Percentiles rank a stretch among this genome's conserved stretches.
Conservation (phyloP, 768 basidiomycete species). For the Phaeotremella fagi region DNA sequence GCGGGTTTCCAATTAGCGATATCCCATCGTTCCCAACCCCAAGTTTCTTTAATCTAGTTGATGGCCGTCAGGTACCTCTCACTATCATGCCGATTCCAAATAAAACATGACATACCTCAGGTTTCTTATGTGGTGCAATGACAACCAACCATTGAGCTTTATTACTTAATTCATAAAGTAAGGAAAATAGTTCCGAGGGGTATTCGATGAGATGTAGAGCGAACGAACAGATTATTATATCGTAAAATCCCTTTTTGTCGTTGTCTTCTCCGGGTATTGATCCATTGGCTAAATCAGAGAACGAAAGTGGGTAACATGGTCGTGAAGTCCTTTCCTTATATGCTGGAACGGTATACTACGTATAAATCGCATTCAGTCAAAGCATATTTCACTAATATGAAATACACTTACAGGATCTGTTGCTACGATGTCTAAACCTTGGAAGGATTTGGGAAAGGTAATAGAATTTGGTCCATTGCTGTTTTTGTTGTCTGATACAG, state of each 20-base stretch:
- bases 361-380: constrained; percentile 1
- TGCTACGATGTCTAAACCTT: constrained; percentile 28
- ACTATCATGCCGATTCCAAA: not conserved
- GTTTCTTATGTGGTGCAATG: constrained; percentile 70
- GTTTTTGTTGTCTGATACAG: not conserved
- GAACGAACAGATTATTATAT: constrained; percentile 69
- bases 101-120: constrained; percentile 54
- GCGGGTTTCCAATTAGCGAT: constrained; percentile 36
- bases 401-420: constrained; percentile 55
- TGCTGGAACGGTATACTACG: constrained; percentile 60
- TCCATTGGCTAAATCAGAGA: constrained; percentile 61
- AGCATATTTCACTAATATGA: not conserved
- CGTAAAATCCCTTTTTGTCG: constrained; percentile 47
- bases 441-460: constrained; percentile 5
- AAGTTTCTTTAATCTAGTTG: constrained; percentile 42
- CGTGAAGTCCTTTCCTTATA: constrained; percentile 58
- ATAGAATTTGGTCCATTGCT: constrained; percentile 8
- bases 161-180: constrained; percentile 62
- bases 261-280: constrained; percentile 50
- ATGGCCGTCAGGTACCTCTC: too few relatives aligned
- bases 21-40: constrained; percentile 46
- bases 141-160: constrained; percentile 64
- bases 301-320: constrained; percentile 59
- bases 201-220: constrained; percentile 65
- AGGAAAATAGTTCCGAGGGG: constrained; percentile 60